These are phyloP conservation scores for Elsinoe batatas DNA, from an alignment of 2,329 filamentous ascomycete species.

Conservation along the genomic window DNA sequence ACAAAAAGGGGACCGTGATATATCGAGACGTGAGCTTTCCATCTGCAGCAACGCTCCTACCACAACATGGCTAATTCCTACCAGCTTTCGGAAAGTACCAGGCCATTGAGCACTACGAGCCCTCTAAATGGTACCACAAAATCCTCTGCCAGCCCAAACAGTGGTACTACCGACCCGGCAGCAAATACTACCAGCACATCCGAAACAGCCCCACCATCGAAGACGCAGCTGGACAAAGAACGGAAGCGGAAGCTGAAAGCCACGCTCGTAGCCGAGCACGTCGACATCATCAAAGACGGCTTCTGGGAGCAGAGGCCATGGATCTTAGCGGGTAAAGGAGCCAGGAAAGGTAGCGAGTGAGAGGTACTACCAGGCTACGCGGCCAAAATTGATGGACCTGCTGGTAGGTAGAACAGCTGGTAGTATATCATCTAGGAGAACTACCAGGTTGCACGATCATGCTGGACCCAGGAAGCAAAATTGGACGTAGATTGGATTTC, in stretches of 20 bases:
- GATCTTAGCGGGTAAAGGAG: constrained; percentile 14
- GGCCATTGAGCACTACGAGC: no score
- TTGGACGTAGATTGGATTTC: no score
- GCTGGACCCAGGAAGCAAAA: no score
- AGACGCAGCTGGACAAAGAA: constrained; percentile 73
- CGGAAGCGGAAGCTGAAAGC: constrained; percentile 74
- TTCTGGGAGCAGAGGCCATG: constrained; percentile 83
- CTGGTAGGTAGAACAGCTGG: no score
- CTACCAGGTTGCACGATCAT: no score
- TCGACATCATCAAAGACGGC: constrained; percentile 90
- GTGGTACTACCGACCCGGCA: neutral
- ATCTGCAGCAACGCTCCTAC: neutral
- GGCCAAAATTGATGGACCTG: no score
- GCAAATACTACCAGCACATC: neutral
- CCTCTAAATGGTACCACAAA: no score
- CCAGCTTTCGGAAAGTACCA: neutral
- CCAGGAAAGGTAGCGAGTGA: neutral
- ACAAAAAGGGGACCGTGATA: constrained; percentile 83
- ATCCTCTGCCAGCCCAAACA: no score
- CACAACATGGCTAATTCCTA: no score
- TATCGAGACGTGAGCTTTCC: constrained; percentile 47
- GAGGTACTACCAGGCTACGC: neutral
- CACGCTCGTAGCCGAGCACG: constrained; percentile 67
- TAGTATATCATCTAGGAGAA: no score
- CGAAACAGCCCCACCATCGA: constrained; percentile 50